Evolutionary conservation across 495 filamentous ascomycete genomes (phyloP), one percentile per base, ranked within the genome.

Genomic region (Massariosphaeria phaeospora): DNA sequence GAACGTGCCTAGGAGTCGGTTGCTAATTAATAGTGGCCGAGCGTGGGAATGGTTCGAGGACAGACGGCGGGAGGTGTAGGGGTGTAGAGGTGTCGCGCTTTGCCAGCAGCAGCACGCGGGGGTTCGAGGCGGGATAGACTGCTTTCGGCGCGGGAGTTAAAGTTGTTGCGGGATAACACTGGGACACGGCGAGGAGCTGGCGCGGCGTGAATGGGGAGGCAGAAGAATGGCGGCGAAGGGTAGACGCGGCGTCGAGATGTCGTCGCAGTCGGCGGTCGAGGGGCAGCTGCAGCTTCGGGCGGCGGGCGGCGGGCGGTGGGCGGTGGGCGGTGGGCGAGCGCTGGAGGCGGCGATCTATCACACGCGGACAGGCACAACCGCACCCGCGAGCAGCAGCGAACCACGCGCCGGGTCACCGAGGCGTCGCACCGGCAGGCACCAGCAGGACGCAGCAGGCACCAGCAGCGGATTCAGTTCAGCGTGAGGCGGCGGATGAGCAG

Each of bases 1-100:
- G 18, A 29, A 25, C 6, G 42, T 13, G 18, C 48, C 43, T 35
- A 49, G 56, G 49, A 45, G 52, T 49, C 43, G 56, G 27, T 34
- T 51, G 13, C 27, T 41, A 61, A 55, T 55, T 56, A 51, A 61
- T 61, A 48, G 30, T 43, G 31, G 17, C 48, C 40, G 42, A 30
- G 43, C 46, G 57, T 45, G 39, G 45, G 51, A 36, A 41, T 56
- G 52, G 20, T 42, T 59, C n/a, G 50, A 45, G 39, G 42, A 44
- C n/a, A 20, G 39, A 23, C 18, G 40, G 48, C 8, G 31, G 29
- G 40, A 27, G 30, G 34, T n/a, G 36, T n/a, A 8, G n/a, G n/a
- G n/a, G n/a, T n/a, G n/a, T n/a, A n/a, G n/a, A n/a, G n/a, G 34
- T 15, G 45, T 48, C 34, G 33, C 30, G 45, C 24, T 50, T 51